Conservation (phyloP, 2,329 filamentous ascomycete genomes). For the Phoma sp. region DNA sequence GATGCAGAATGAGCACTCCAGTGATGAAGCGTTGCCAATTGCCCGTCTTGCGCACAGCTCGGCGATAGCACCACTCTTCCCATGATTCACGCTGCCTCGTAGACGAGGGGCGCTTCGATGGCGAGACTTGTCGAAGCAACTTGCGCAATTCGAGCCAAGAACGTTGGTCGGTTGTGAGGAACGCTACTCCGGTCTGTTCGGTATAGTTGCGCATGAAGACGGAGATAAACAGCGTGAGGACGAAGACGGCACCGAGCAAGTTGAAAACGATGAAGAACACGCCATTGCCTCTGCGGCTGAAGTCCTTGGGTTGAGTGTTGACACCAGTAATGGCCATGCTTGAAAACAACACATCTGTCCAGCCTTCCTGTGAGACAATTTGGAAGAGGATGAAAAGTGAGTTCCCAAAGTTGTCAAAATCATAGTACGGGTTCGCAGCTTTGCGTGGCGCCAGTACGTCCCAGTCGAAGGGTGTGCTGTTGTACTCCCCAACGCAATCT, state of each 20-base stretch:
- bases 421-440: constrained; percentile 81
- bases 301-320: constrained; percentile 73
- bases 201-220: constrained; percentile 99
- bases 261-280: constrained; percentile 98
- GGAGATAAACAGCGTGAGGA: constrained; percentile 95
- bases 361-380: constrained; percentile 98
- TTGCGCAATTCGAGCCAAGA: constrained; percentile 97
- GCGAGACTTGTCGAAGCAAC: constrained; percentile 87
- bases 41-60: constrained; percentile 92
- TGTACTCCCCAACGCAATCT: constrained; percentile 85
- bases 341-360: constrained; percentile 89
- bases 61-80: constrained; percentile 93
- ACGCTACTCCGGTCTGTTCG: constrained; percentile 96
- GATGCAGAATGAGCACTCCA: constrained; percentile 77
- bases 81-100: constrained; percentile 74
- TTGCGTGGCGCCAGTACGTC: constrained; percentile 81
- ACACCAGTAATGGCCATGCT: constrained; percentile 81
- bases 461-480: constrained; percentile 81
- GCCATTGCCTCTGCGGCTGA: constrained; percentile 80
- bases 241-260: constrained; percentile 92
- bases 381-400: constrained; percentile 97
- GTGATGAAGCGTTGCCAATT: constrained; percentile 89
- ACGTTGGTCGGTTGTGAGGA: constrained; percentile 91
- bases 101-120: constrained; percentile 87
- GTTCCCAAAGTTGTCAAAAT: constrained; percentile 94